Evolutionary conservation across 345 rosid genomes (phyloP), one percentile per base, ranked within the genome.

Genomic region (Eucalyptus coolabah): DNA sequence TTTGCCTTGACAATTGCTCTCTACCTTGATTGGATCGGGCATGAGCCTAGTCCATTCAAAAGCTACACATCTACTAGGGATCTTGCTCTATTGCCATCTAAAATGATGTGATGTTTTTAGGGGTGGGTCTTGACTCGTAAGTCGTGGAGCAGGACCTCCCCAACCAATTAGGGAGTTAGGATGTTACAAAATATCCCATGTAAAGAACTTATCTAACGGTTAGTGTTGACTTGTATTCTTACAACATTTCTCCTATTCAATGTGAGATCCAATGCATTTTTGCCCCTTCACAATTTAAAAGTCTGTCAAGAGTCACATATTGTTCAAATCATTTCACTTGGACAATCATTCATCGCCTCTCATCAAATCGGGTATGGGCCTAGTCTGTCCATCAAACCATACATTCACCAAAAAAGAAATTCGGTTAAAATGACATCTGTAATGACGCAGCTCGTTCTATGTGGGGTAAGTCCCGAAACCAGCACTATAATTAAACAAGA

Each of bases 201-300:
- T 17, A 67, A 32, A 67, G 2, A 67, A 32, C 12, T 32, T 32
- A 67, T 32, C 0, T 32, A 2, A 32, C 2, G 6, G 7, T 21
- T 24, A 37, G 15, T 37, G 47, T 77, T 11, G 47, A 37, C 82
- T 9, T 37, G 26, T 19, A 72, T 9, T 18, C 4, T 23, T 10
- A 34, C 7, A 9, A 34, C 1, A 34, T 11, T 34, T 12, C 24
- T 5, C 26, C 14, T 5, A 10, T 72, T 37, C 1, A 3, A 72
- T 1, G 28, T 21, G 15, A 77, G 45, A 13, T 21, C 1, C 2
- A 2, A 0, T 77, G 0, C 0, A 1, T 37, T 37, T 5, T 42
- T 44, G 7, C 8, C 15, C 15, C 5, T 3, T 6, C 19, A 0
- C 8, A 77, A 37, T 44, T 6, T 37, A 6, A 3, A 37, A 19